A percentile compares a stretch with the other conserved stretches of the same genome.
phyloP scores from a whole-genome alignment of 768 basidiomycete genomes.

The Gyrodon lividus region DNA sequence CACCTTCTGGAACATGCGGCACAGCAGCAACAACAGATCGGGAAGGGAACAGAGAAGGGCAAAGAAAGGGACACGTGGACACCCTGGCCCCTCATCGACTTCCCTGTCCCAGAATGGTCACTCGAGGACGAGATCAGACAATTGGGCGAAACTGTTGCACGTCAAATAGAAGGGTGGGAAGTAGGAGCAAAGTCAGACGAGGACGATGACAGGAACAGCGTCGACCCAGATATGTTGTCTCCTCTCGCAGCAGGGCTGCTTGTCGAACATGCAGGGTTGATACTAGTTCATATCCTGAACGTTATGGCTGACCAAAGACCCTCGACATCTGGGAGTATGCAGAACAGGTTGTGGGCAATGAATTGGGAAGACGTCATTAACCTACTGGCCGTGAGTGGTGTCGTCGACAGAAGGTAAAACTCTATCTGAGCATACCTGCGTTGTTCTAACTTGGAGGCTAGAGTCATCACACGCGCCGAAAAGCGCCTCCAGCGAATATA shows the following conservation, averaged over 20 bases:
- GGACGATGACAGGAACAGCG: conserved; percentile 23
- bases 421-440: background rate
- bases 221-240: conserved; percentile 30
- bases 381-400: conserved; percentile 43
- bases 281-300: conserved; percentile 53
- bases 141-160: conserved; percentile 42
- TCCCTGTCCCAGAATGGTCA: conserved; percentile 65
- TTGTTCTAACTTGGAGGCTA: conserved; percentile 5
- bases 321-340: conserved; percentile 54
- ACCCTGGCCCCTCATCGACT: conserved; percentile 74
- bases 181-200: conserved; percentile 12
- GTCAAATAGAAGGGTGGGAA: conserved; percentile 5
- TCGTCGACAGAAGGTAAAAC: conserved; percentile 30
- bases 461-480: conserved; percentile 25
- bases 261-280: conserved; percentile 41
- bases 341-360: conserved; percentile 61
- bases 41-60: conserved; percentile 23
- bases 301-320: conserved; percentile 57
- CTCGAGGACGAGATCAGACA: conserved; percentile 65
- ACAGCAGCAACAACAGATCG: conserved; percentile 2
- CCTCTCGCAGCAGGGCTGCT: conserved; percentile 36
- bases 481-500: conserved; percentile 32
- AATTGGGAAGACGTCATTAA: conserved; percentile 65
- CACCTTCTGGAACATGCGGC: conserved; percentile 41
- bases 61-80: conserved; percentile 56